Percentiles rank a stretch among this genome's conserved stretches.
Conservation (phyloP, 139 green algal genomes). For the Chlamydomonas sp. region DNA sequence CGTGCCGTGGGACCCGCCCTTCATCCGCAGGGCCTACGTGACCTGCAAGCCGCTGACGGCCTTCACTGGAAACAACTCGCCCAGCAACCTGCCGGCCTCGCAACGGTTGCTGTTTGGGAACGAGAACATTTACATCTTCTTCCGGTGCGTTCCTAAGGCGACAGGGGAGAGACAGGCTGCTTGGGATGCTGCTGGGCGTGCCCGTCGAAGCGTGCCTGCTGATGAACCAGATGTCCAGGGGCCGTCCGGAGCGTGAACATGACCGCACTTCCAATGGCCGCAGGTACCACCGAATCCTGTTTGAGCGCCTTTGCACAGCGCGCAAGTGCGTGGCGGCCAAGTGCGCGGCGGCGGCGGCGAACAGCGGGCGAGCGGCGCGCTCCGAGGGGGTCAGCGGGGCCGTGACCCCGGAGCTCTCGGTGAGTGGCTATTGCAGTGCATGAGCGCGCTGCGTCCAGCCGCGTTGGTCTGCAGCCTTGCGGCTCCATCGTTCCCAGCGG, state of each 20-base stretch:
- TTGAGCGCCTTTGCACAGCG: constrained; percentile 78
- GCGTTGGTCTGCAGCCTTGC: no score
- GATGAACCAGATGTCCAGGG: no score
- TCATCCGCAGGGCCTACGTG: background rate
- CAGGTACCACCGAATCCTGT: constrained; percentile 69
- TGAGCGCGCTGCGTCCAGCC: no score
- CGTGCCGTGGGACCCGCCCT: no score
- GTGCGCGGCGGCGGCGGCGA: constrained; percentile 17
- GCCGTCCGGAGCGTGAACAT: background rate
- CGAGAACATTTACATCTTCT: constrained; percentile 94
- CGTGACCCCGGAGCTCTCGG: constrained; percentile 10
- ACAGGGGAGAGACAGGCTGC: no score
- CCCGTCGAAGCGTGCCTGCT: no score
- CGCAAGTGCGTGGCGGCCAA: constrained; percentile 57
- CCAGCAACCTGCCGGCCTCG: constrained; percentile 7
- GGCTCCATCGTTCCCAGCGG: no score
- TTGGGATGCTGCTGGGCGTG: no score
- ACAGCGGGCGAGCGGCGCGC: constrained; percentile 16
- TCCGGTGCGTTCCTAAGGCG: constrained; percentile 54
- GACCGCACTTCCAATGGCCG: background rate
- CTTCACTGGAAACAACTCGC: constrained; percentile 26
- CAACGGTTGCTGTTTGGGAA: constrained; percentile 85
- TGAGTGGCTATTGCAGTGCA: background rate
- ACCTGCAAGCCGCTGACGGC: constrained; percentile 39
- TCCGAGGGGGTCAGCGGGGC: background rate